Evolutionary conservation across 1,284 basidiomycete species (phyloP).

Genomic region (Rhodotorula sp.): DNA sequence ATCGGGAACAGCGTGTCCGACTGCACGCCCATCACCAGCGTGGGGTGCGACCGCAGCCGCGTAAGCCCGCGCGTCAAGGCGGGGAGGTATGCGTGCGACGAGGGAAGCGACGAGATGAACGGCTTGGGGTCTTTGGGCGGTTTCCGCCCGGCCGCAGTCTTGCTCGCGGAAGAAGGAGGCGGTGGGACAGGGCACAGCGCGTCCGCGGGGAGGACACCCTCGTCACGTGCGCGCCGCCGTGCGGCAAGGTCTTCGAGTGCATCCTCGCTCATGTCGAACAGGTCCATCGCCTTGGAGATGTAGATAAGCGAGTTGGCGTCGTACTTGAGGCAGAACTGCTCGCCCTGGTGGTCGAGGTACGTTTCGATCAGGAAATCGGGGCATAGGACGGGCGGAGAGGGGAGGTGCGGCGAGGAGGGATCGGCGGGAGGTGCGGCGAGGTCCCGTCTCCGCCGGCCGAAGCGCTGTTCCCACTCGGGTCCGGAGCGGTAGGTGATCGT

Average conservation of each 20-base stretch:
- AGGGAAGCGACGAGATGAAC: conserved; percentile 59
- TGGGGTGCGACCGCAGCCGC: conserved; percentile 75
- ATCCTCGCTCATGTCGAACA: conserved; percentile 90
- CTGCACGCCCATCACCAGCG: conserved; percentile 90
- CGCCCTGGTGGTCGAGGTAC: conserved; percentile 90
- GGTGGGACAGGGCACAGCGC: conserved; percentile 32
- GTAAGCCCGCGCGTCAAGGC: conserved; percentile 79
- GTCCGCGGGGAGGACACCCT: conserved; percentile 26
- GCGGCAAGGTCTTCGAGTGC: conserved; percentile 66
- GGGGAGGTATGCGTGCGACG: conserved; percentile 67
- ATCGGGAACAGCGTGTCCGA: conserved; percentile 96
- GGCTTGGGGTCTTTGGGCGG: conserved; percentile 21
- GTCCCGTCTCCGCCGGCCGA: conserved; percentile 72
- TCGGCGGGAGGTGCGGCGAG: conserved; percentile 17
- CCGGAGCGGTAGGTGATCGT: conserved; percentile 99
- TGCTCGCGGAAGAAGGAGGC: background rate
- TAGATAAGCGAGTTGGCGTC: conserved; percentile 99
- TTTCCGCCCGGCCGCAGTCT: conserved; percentile 50
- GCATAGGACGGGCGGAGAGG: conserved; percentile 64
- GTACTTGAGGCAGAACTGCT: conserved; percentile 94
- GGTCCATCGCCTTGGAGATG: conserved; percentile 97
- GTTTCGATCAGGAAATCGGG: conserved; percentile 99
- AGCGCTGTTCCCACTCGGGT: conserved; percentile 97
- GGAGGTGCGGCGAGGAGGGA: conserved; percentile 32
- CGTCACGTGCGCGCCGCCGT: conserved; percentile 35